Evolutionary conservation across 106 monocot species (phyloP), one percentile per base, ranked within the genome.

Genomic region (Dendrobium chrysotoxum): DNA sequence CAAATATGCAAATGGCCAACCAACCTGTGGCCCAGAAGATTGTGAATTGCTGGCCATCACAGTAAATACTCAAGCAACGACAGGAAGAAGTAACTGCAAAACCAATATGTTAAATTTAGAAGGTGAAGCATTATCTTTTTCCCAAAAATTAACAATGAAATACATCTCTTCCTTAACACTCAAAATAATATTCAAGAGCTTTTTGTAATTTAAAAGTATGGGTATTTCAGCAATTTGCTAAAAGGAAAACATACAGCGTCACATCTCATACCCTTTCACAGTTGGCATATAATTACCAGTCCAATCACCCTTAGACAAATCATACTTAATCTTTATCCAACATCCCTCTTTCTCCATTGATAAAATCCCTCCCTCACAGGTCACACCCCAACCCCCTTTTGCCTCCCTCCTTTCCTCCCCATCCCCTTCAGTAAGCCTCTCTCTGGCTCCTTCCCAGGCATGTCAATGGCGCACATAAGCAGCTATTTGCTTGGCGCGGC

Each of bases 21-120:
- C 18, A 86, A 93, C 93, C 93, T 88, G 94, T 54, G 86, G 74
- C 61, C 88, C 91, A 81, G 93, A 84, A 81, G 91, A 66, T 38
- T 91, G 93, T 77, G 87, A 82, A 79, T 89, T 94, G 83, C 83
- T 85, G 13, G 91, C 85, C 91, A 94, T 94, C 44, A 50, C 28
- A 76, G 28, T 11, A 76, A 50, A 76, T 40, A 45, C 8, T 76
- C 76, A 50, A 47, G 47, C 46, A 47, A 6, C 71, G 38, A 71
- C 15, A 71, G 40, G 21, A 40, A 42, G 31, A 74, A 41, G 4
- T 40, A 74, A 42, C 74, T 74, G 74, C 74, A 74, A 74, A 42
- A 41, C 74, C 18, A 21, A 74, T n/a, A 41, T n/a, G n/a, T 42
- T 7, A 41, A n/a, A 74, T 41, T 42, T 70, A 74, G 23, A 74